Conservation (phyloP, 2,329 filamentous ascomycete species). For the Aureobasidium sp. region DNA sequence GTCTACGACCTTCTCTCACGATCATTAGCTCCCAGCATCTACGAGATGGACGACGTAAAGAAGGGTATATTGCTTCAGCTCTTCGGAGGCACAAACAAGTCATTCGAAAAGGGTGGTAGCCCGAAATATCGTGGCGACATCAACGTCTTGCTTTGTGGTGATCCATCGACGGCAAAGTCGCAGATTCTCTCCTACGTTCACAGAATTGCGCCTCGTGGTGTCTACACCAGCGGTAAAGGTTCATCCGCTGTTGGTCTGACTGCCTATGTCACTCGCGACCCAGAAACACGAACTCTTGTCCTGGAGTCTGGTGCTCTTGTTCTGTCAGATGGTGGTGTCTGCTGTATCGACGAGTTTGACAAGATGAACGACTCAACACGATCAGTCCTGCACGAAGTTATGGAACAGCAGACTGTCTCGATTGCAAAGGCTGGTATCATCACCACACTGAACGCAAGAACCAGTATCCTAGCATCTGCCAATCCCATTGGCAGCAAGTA, state of each 20-base stretch:
- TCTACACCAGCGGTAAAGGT: slow-evolving; percentile 75
- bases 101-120: slow-evolving; percentile 91
- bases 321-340: slow-evolving; percentile 75
- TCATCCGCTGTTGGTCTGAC: slow-evolving; percentile 77
- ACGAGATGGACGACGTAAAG: slow-evolving; percentile 98
- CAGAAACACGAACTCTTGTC: slow-evolving; percentile 78
- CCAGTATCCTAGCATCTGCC: slow-evolving; percentile 90
- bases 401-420: slow-evolving; percentile 82
- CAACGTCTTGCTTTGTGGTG: slow-evolving; percentile 92
- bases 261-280: slow-evolving; percentile 75
- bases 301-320: slow-evolving; percentile 74
- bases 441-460: slow-evolving; percentile 91
- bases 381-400: slow-evolving; percentile 79
- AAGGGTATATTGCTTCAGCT: slow-evolving; percentile 95
- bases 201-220: slow-evolving; percentile 89
- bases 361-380: slow-evolving; percentile 83
- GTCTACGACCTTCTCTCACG: slow-evolving; percentile 89
- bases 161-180: slow-evolving; percentile 93
- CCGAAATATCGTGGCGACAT: slow-evolving; percentile 96
- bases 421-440: slow-evolving; percentile 92
- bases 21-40: slow-evolving; percentile 88
- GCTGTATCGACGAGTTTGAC: slow-evolving; percentile 82
- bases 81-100: slow-evolving; percentile 97
- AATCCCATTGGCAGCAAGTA: slow-evolving; percentile 98
- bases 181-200: slow-evolving; percentile 97